These are phyloP conservation scores for Rhizopogon rudus DNA, from an alignment of 768 basidiomycete species.

Conservation along the genomic window DNA sequence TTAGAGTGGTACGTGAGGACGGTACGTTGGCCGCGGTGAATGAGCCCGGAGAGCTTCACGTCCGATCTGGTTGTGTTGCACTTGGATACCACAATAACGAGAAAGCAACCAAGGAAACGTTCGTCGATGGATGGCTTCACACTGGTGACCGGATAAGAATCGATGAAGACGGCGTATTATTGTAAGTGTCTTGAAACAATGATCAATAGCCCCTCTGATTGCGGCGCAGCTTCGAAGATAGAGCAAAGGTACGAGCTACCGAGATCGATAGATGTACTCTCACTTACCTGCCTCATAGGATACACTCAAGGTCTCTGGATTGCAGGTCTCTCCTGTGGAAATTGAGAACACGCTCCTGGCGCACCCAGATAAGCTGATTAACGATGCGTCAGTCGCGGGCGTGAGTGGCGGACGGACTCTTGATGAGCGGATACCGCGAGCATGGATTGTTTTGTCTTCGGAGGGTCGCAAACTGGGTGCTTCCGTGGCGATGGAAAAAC, in stretches of 20 bases:
- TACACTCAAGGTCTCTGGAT: conserved; percentile 74
- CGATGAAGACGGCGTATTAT: conserved; percentile 58
- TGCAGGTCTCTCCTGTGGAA: conserved; percentile 77
- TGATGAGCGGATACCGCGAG: conserved; percentile 72
- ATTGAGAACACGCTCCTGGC: conserved; percentile 63
- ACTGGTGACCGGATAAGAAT: conserved; percentile 71
- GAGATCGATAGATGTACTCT: conserved; percentile 14
- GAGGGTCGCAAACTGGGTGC: conserved; percentile 47
- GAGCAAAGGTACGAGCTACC: conserved; percentile 52
- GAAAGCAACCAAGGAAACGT: conserved; percentile 60
- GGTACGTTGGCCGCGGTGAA: conserved; percentile 46
- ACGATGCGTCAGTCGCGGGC: conserved; percentile 68
- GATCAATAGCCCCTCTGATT: background rate
- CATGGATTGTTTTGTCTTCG: conserved; percentile 69
- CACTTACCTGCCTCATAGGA: conserved; percentile 38
- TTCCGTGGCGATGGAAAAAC: conserved; percentile 32
- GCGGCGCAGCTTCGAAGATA: conserved; percentile 57
- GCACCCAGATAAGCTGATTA: conserved; percentile 57
- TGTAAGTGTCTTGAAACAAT: conserved; percentile 35
- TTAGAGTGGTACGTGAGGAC: conserved; percentile 54
- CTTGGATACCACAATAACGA: conserved; percentile 73
- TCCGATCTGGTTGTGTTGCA: conserved; percentile 51
- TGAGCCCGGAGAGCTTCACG: conserved; percentile 64
- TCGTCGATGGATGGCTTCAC: conserved; percentile 64
- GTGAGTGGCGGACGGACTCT: conserved; percentile 65